Percentiles rank a stretch among this genome's conserved stretches.
phyloP scores from a whole-genome alignment of 306 rosid species.

The Alnus glutinosa region DNA sequence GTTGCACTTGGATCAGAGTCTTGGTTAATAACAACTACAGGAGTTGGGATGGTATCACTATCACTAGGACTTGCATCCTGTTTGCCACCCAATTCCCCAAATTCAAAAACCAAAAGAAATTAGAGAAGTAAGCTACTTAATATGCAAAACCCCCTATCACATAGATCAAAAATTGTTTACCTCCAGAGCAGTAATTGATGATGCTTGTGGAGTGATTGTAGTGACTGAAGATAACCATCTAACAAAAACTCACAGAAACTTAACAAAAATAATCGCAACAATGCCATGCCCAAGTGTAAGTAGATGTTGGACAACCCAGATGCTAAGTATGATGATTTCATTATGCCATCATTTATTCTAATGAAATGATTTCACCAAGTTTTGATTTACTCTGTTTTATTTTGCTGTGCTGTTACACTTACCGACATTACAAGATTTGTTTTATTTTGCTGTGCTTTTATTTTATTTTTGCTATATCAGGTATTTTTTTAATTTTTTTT shows the following conservation, averaged over 20 bases:
- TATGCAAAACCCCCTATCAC: slow-evolving; percentile 26
- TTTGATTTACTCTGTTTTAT: no score
- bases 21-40: slow-evolving; percentile 80
- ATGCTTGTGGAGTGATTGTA: slow-evolving; percentile 53
- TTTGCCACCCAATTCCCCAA: slow-evolving; percentile 31
- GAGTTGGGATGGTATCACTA: slow-evolving; percentile 65
- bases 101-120: slow-evolving; percentile 28
- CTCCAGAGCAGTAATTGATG: slow-evolving; percentile 70
- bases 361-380: no score
- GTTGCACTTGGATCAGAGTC: slow-evolving; percentile 85
- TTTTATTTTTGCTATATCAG: no score
- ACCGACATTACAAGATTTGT: no score
- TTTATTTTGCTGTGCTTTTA: no score
- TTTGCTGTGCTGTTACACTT: no score
- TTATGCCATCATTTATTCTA: neutral
- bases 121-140: slow-evolving; percentile 17
- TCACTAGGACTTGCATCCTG: slow-evolving; percentile 60
- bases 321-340: neutral
- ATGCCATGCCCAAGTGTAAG: neutral
- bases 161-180: slow-evolving; percentile 37
- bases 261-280: slow-evolving; percentile 31
- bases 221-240: slow-evolving; percentile 58
- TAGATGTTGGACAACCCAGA: neutral
- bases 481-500: no score
- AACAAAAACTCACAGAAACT: slow-evolving; percentile 41